phyloP scores from a whole-genome alignment of 106 monocot species.

The Amphibolis antarctica region DNA sequence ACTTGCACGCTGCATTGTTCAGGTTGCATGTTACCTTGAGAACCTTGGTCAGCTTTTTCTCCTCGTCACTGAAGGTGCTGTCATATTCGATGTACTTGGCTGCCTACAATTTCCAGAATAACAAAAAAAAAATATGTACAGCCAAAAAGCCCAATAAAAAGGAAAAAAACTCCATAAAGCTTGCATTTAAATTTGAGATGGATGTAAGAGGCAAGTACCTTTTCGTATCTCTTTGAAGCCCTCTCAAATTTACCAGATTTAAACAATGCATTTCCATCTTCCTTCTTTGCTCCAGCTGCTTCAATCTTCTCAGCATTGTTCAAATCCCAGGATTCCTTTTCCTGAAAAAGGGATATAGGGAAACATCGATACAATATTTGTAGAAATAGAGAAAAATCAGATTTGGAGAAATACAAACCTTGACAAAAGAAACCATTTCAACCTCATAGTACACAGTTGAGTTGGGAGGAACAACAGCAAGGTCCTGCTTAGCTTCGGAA shows the following conservation, averaged over 20 bases:
- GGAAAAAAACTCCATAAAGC: not conserved
- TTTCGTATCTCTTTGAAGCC: conserved; percentile 73
- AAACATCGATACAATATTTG: not conserved
- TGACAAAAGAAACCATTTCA: conserved; percentile 77
- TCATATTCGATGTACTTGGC: conserved; percentile 55
- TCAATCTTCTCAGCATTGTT: conserved; percentile 73
- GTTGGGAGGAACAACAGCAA: conserved; percentile 63
- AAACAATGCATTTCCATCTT: conserved; percentile 67
- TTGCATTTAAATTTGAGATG: not conserved
- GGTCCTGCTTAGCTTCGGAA: conserved; percentile 60
- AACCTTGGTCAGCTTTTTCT: conserved; percentile 53
- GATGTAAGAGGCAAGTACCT: conserved; percentile 18
- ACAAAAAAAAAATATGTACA: not conserved
- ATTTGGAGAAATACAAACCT: conserved; percentile 24
- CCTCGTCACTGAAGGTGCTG: conserved; percentile 63
- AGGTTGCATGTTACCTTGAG: conserved; percentile 44
- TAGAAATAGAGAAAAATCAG: no score
- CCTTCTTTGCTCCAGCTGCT: conserved; percentile 65
- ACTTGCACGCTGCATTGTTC: conserved; percentile 51
- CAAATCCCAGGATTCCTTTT: conserved; percentile 85
- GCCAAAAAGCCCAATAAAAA: not conserved
- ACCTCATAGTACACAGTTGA: conserved; percentile 67
- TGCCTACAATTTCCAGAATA: conserved; percentile 14
- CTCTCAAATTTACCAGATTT: conserved; percentile 42
- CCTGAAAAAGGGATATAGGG: conserved; percentile 21